A percentile compares a stretch with the other conserved stretches of the same genome.
Evolutionary conservation across 1,284 basidiomycete species (phyloP).

Genomic region (Termitomyces sp.): DNA sequence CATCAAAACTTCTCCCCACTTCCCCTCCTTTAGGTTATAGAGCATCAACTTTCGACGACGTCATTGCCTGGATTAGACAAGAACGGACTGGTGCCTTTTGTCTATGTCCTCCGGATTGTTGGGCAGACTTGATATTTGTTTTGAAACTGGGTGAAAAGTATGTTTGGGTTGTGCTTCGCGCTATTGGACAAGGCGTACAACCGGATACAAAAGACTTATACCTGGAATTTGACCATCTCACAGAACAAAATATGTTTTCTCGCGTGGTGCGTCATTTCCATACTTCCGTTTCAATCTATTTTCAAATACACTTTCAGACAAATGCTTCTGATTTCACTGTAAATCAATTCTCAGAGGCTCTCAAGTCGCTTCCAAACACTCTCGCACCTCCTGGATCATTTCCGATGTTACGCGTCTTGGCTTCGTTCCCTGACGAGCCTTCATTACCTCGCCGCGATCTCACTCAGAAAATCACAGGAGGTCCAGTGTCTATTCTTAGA

Average conservation of each 20-base stretch:
- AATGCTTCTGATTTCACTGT: not conserved
- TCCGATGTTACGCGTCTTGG: not conserved
- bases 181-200: not conserved
- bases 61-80: constrained; percentile 6
- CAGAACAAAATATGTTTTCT: not conserved
- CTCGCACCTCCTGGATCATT: not conserved
- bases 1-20: not conserved
- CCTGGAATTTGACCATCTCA: not conserved
- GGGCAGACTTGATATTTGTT: constrained; percentile 6
- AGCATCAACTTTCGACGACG: constrained; percentile 1
- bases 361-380: not conserved
- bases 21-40: constrained; percentile 6
- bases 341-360: not conserved
- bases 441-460: not conserved
- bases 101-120: constrained; percentile 2
- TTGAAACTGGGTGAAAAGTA: not conserved
- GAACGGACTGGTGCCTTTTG: constrained; percentile 5
- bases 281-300: not conserved
- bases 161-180: constrained; percentile 5
- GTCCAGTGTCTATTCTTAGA: constrained; percentile 2
- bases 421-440: not conserved
- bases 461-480: not conserved
- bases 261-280: not conserved
- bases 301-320: not conserved
- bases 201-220: not conserved